Evolutionary conservation across 2,329 filamentous ascomycete genomes (phyloP).

Genomic region (Beauveria varroae): DNA sequence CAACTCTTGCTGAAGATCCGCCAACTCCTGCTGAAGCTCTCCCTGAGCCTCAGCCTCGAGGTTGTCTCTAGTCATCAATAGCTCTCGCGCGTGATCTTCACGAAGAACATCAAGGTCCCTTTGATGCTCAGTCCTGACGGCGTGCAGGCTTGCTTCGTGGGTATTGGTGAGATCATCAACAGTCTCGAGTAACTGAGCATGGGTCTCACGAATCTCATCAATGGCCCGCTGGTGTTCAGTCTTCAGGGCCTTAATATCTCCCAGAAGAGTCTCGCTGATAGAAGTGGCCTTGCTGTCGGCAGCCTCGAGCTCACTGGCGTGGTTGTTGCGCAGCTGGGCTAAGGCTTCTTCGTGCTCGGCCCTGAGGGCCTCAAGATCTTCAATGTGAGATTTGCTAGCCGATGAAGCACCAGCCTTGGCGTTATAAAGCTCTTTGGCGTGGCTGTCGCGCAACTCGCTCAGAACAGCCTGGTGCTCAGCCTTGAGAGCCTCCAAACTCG

Average conservation of each 20-base stretch:
- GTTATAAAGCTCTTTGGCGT: constrained; percentile 51
- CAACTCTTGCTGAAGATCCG: not conserved
- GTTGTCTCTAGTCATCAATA: constrained; percentile 37
- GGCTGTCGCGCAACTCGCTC: constrained; percentile 42
- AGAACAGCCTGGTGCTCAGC: constrained; percentile 26
- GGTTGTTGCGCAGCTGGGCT: constrained; percentile 30
- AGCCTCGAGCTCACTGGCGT: constrained; percentile 33
- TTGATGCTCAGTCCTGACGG: constrained; percentile 46
- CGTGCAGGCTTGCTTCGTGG: constrained; percentile 25
- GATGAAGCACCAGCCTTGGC: constrained; percentile 45
- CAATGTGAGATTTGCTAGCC: constrained; percentile 39
- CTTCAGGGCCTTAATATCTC: constrained; percentile 29
- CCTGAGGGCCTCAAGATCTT: constrained; percentile 48
- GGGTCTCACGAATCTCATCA: constrained; percentile 30
- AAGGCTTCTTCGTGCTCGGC: constrained; percentile 47
- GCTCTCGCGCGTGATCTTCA: constrained; percentile 29
- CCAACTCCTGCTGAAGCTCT: not conserved
- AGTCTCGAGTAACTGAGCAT: constrained; percentile 21
- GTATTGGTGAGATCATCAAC: constrained; percentile 19
- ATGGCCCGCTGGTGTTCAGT: constrained; percentile 43
- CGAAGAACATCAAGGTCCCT: constrained; percentile 39
- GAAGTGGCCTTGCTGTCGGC: constrained; percentile 29
- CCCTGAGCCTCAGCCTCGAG: not conserved
- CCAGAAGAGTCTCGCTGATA: constrained; percentile 20
- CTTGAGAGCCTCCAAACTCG: constrained; percentile 28